These are phyloP conservation scores for Aspergillus intermedius DNA, from an alignment of 2,329 filamentous ascomycete genomes.

Conservation along the genomic window DNA sequence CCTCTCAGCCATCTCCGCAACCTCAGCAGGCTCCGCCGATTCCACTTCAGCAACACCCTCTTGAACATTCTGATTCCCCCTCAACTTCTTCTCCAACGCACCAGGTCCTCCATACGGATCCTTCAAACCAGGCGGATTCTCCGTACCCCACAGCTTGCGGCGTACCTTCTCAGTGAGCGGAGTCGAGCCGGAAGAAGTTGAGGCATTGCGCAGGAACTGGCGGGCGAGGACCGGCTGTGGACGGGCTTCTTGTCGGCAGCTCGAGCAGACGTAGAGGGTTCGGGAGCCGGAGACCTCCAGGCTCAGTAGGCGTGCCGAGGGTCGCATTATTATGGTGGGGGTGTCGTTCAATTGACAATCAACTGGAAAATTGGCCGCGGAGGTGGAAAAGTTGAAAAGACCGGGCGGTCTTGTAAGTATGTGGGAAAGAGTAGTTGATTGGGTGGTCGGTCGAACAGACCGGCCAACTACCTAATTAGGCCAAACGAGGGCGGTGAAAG, in stretches of 20 bases:
- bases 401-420: conserved; percentile 1
- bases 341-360: too few species aligned
- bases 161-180: conserved; percentile 42
- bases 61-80: conserved; percentile 10
- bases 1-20: conserved; percentile 5
- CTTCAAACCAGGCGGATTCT: conserved; percentile 42
- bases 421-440: too few species aligned
- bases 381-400: conserved; percentile 4
- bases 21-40: conserved; percentile 7
- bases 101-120: conserved; percentile 43
- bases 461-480: too few species aligned
- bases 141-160: conserved; percentile 45
- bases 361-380: conserved; percentile 1
- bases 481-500: too few species aligned
- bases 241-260: conserved; percentile 31
- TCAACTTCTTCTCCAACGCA: conserved; percentile 23
- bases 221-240: conserved; percentile 26
- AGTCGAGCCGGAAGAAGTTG: conserved; percentile 14
- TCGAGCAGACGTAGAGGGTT: conserved; percentile 34
- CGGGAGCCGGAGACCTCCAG: conserved; percentile 27
- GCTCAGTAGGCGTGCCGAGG: conserved; percentile 30
- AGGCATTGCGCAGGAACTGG: conserved; percentile 31
- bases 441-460: too few species aligned
- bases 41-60: conserved; percentile 9
- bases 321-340: conserved; percentile 27